Evolutionary conservation across 371 early-diverging fungal genomes (phyloP), one percentile per base, ranked within the genome.

Genomic region (Mortierella sp.): DNA sequence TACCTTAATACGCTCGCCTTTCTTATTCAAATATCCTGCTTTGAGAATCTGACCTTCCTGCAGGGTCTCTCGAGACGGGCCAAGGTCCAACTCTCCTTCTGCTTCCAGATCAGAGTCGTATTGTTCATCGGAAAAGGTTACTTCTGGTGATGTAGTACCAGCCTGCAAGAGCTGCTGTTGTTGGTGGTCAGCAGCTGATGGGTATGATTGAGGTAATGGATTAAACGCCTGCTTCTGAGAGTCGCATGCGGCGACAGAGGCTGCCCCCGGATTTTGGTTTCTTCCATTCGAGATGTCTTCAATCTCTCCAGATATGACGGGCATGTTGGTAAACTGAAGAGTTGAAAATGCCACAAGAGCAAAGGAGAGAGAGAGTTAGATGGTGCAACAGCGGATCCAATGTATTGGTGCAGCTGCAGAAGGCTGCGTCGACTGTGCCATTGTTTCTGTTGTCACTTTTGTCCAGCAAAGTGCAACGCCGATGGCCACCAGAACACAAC

Each of bases 21-120:
- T 94, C 86, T 95, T 95, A 35, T 86, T 73, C 61, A 95, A 84
- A 72, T 89, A 95, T 0, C 93, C 94, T 37, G 89, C 82, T 66
- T 88, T 86, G 34, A 92, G 65, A 22, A 89, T 87, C 74, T 91
- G 90, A 72, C 93, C 93, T 40, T 89, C 86, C 29, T 90, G 84
- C 35, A 92, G 73, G 37, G 89, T 76, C 53, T 89, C 89, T 19
- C 84, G 69, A 0, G 89, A 89, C 47, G 85, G 84, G 28, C 76
- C 85, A 19, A 87, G 82, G 61, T 85, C 79, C 12, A 88, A 84
- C 43, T 85, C 80, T 28, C 74, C 75, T 17, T 85, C 80, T 23
- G 75, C 75, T 19, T 71, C 77, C 34, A 79, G 82, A 43, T 88
- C 88, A 42, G 88, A 88, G 59, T 89, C 90, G 43, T 88, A 88